phyloP scores from a whole-genome alignment of 148 eudicot genomes.

The Vaccinium vitisidaea region DNA sequence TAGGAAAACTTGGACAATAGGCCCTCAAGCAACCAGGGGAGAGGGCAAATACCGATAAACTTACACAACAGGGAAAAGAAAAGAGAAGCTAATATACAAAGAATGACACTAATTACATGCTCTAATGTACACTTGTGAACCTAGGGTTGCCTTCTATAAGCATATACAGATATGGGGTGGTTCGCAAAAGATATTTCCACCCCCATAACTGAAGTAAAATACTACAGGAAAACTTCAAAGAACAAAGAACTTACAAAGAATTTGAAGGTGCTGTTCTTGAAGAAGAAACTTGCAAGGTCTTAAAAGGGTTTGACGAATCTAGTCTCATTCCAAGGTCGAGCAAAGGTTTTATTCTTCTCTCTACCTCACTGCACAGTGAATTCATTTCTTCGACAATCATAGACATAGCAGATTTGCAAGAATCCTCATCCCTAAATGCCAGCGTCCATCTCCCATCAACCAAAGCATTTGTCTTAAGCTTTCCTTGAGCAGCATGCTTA shows the following conservation, averaged over 20 bases:
- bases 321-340: constrained; percentile 37
- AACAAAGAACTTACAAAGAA: constrained; percentile 22
- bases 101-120: constrained; percentile 19
- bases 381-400: constrained; percentile 58
- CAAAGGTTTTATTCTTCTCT: constrained; percentile 65
- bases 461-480: constrained; percentile 51
- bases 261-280: constrained; percentile 24
- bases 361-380: constrained; percentile 57
- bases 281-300: constrained; percentile 26
- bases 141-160: constrained; percentile 28
- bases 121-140: constrained; percentile 31
- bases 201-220: constrained; percentile 21
- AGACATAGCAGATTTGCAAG: constrained; percentile 68
- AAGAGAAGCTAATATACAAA: constrained; percentile 24
- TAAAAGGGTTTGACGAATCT: constrained; percentile 32
- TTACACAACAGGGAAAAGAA: not conserved
- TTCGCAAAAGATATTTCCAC: constrained; percentile 21
- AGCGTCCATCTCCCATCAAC: constrained; percentile 98
- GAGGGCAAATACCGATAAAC: not conserved
- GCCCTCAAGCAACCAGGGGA: not conserved
- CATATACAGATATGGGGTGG: constrained; percentile 40
- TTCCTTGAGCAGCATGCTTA: constrained; percentile 38
- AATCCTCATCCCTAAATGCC: constrained; percentile 79
- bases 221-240: not conserved
- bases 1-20: constrained; percentile 1